Evolutionary conservation across 2,329 filamentous ascomycete genomes (phyloP).

Genomic region (Cordyceps militaris): DNA sequence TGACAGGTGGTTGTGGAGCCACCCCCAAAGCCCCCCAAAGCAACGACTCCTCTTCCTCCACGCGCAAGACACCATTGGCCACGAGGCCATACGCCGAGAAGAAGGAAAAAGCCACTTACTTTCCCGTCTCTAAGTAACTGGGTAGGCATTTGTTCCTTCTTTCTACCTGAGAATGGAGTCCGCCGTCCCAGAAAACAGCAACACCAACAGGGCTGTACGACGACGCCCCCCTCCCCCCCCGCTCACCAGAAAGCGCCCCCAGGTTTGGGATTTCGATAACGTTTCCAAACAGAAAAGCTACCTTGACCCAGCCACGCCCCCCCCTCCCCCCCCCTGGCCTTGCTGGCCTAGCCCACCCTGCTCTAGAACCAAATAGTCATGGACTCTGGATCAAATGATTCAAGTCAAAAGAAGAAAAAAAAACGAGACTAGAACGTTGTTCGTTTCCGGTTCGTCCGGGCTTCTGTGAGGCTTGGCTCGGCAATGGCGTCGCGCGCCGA

Average conservation of each 20-base stretch:
- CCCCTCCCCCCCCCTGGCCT: not conserved
- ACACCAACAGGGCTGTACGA: too few species aligned
- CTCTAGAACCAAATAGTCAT: not conserved
- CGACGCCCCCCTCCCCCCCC: not conserved
- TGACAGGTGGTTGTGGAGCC: not conserved
- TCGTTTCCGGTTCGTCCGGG: not conserved
- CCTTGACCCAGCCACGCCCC: too few species aligned
- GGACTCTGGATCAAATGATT: not conserved
- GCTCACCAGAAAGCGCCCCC: not conserved
- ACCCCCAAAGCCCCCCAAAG: too few species aligned
- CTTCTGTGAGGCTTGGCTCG: not conserved
- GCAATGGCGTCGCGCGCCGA: not conserved
- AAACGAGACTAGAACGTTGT: not conserved
- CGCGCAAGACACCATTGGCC: not conserved
- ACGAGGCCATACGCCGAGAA: not conserved
- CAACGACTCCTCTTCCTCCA: not conserved
- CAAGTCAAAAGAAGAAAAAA: not conserved
- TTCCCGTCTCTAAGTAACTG: too few species aligned
- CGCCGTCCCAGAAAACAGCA: too few species aligned
- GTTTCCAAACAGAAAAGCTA: not conserved
- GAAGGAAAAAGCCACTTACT: not conserved
- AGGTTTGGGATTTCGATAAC: not conserved
- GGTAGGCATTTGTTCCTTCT: too few species aligned
- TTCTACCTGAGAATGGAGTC: too few species aligned
- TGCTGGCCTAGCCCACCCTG: not conserved